Evolutionary conservation across 768 basidiomycete genomes (phyloP).

Genomic region (Hericium alpestre): DNA sequence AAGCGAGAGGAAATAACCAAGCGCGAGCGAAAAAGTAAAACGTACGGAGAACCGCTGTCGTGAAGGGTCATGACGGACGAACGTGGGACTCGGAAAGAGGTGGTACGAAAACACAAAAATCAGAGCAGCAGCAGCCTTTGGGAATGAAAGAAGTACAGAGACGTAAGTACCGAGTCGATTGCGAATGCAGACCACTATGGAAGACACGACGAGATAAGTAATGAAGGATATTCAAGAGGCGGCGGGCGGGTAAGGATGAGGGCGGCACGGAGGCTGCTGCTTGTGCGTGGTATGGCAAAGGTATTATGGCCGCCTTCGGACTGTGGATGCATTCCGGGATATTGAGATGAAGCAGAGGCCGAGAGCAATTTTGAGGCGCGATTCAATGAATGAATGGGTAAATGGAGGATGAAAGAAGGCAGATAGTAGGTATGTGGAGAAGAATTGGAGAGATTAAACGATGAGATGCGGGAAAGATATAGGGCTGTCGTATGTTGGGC

Average conservation of each 20-base stretch:
- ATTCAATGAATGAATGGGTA: not conserved
- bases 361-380: not conserved
- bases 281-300: too few species aligned
- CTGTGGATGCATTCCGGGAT: not conserved
- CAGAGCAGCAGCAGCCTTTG: not conserved
- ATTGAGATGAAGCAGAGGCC: not conserved
- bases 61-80: not conserved
- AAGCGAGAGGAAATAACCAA: not conserved
- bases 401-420: not conserved
- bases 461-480: not conserved
- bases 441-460: not conserved
- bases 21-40: not conserved
- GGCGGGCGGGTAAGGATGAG: too few species aligned
- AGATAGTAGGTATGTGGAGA: not conserved
- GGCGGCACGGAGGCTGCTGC: too few species aligned
- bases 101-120: not conserved
- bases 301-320: not conserved
- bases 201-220: not conserved
- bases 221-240: not conserved
- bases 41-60: not conserved
- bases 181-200: not conserved
- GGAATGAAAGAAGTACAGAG: not conserved
- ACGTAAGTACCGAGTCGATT: not conserved
- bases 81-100: not conserved
- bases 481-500: not conserved